A percentile compares a stretch with the other conserved stretches of the same genome.
Evolutionary conservation across 495 filamentous ascomycete species (phyloP).

Genomic region (Xylaria castorea): DNA sequence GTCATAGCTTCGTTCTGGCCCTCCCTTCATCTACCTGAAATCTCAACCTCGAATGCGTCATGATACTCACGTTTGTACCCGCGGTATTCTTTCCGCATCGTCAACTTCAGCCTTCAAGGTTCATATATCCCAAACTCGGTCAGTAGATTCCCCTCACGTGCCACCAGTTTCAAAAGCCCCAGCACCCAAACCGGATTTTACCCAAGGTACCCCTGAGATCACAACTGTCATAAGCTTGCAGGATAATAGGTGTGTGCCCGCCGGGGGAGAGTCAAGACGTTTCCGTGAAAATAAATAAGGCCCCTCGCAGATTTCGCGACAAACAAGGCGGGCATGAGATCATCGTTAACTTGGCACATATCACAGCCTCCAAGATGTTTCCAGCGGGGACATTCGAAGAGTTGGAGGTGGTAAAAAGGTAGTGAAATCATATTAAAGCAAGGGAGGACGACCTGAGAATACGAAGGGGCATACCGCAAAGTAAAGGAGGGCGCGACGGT

Average conservation of each 20-base stretch:
- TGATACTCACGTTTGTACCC: background rate
- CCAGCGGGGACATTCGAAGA: background rate
- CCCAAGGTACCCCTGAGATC: constrained; percentile 12
- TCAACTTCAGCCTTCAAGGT: background rate
- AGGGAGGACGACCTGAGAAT: background rate
- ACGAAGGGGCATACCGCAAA: constrained; percentile 4
- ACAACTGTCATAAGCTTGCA: background rate
- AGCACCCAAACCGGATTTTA: background rate
- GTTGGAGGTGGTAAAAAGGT: constrained; percentile 11
- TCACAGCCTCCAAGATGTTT: constrained; percentile 6
- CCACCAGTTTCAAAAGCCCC: background rate
- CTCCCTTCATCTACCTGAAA: background rate
- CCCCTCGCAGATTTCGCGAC: constrained; percentile 20
- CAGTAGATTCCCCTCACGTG: background rate
- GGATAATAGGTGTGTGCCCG: background rate
- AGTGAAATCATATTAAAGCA: background rate
- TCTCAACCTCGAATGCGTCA: background rate
- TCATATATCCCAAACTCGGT: constrained; percentile 14
- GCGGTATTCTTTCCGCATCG: constrained; percentile 22
- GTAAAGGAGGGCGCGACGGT: constrained; percentile 19
- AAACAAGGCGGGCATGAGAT: background rate
- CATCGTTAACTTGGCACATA: constrained; percentile 22
- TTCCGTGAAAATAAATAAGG: background rate
- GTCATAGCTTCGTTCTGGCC: background rate
- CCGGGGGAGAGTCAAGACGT: background rate